These are phyloP conservation scores for Grosmannia serpens DNA, from an alignment of 2,329 filamentous ascomycete genomes.

Conservation along the genomic window DNA sequence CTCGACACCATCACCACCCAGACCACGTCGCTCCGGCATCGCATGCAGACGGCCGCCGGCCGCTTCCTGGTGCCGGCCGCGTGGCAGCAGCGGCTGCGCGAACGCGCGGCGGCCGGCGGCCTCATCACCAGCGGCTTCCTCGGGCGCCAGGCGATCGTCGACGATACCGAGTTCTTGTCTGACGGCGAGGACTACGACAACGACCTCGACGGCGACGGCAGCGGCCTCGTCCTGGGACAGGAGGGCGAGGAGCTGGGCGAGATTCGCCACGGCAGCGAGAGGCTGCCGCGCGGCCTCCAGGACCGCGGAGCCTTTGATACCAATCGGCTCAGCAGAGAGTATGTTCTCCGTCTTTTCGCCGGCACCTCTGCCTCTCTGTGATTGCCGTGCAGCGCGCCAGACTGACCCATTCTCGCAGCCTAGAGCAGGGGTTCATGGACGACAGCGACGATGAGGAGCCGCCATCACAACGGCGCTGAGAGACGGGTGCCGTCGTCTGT, in stretches of 20 bases:
- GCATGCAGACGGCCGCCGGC: slow-evolving; percentile 31
- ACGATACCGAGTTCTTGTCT: slow-evolving; percentile 26
- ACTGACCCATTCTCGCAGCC: slow-evolving; percentile 12
- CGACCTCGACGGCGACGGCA: background rate
- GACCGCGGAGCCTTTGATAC: slow-evolving; percentile 33
- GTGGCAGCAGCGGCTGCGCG: slow-evolving; percentile 33
- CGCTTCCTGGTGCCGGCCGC: slow-evolving; percentile 32
- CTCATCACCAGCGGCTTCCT: background rate
- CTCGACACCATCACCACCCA: slow-evolving; percentile 50
- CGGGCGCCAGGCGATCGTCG: slow-evolving; percentile 18
- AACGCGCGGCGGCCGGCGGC: slow-evolving; percentile 21
- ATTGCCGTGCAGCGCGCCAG: background rate
- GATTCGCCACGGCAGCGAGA: slow-evolving; percentile 31
- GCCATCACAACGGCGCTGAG: background rate
- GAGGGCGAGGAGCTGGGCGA: slow-evolving; percentile 60
- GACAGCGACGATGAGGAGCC: slow-evolving; percentile 30
- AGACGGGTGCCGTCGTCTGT: too few species aligned
- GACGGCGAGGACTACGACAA: slow-evolving; percentile 34
- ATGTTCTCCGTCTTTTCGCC: slow-evolving; percentile 19
- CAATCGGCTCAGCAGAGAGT: slow-evolving; percentile 64
- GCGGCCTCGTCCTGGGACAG: slow-evolving; percentile 24
- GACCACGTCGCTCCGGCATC: slow-evolving; percentile 41
- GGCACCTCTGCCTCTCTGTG: background rate
- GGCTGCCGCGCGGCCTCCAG: slow-evolving; percentile 23
- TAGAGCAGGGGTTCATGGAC: slow-evolving; percentile 33